Base-by-base conservation (phyloP, 192 early-diverging fungal genomes). In the Entomortierella beljakovae region DNA sequence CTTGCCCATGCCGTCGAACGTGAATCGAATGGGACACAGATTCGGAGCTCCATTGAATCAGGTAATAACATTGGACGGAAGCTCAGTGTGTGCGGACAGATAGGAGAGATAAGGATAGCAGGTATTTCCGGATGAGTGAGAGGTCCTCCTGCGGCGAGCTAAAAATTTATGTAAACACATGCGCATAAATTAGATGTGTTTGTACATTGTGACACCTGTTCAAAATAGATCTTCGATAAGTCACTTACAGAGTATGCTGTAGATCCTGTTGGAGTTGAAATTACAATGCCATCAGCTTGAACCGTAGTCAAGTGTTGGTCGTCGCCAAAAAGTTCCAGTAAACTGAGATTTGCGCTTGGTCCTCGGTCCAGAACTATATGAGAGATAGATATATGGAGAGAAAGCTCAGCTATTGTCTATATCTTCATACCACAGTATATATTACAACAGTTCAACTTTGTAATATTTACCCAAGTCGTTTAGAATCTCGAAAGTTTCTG, bases 21-120 rank as follows among this genome's bases (percentile, higher is more conserved):
- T 18, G 91, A 91, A 81, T 94, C 91, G 16, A 87, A 89, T 1
- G 95, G 95, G 23, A 99, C 88, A 57, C 90, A 89, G 8, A 99
- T 91, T 1, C 92, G 86, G 22, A 99, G 67, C n/a, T 96, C 95
- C 90, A 96, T 92, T 23, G 91, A 90, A 57, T 96, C 93, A 0
- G 98, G 98, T 18, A 99, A 83, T 15, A 99, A 83, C 91, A 98
- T 98, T n/a, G 98, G 97, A 7, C 98, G 85, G 83, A 97, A 97
- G 31, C 95, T 96, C 28, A 98, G 86, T 6, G 94, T 96, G 71
- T 97, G 96, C 3, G 96, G 89, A 73, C 95, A 99, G 63, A 97
- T 96, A 1, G 95, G 96, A 0, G 96, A 97, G 50, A 97, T 93
- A 48, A 97, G 83, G 25, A 98, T 93, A 0, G 96, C 92, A n/a